A percentile compares a stretch with the other conserved stretches of the same genome.
Evolutionary conservation across 1,284 basidiomycete species (phyloP).

Genomic region (Papiliotrema fonsecae): DNA sequence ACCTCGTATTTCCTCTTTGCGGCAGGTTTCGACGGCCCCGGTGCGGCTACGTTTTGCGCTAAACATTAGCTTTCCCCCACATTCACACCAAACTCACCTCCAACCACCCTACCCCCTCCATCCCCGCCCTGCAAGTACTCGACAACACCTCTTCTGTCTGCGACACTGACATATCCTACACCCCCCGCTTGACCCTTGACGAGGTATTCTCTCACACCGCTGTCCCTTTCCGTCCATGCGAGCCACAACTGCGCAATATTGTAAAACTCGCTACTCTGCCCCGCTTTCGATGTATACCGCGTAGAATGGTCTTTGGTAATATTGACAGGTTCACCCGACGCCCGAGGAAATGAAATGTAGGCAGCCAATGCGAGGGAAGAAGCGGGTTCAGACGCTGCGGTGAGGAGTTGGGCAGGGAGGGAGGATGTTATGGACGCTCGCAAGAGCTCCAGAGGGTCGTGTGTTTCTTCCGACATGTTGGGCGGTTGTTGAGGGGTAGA

Average conservation of each 20-base stretch:
- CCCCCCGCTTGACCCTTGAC: constrained; percentile 71
- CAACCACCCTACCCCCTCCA: constrained; percentile 56
- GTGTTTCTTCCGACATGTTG: constrained; percentile 7
- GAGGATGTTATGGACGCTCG: constrained; percentile 23
- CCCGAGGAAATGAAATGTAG: constrained; percentile 59
- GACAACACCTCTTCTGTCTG: constrained; percentile 73
- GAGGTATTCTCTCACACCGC: constrained; percentile 76
- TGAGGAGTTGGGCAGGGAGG: constrained; percentile 40
- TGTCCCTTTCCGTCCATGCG: constrained; percentile 69
- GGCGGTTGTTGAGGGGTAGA: neutral
- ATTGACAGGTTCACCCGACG: constrained; percentile 38
- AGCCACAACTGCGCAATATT: constrained; percentile 73
- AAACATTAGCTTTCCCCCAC: neutral
- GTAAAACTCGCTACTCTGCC: constrained; percentile 61
- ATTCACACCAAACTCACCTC: constrained; percentile 51
- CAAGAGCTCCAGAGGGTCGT: constrained; percentile 41
- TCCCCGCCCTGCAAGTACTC: constrained; percentile 69
- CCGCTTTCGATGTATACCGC: constrained; percentile 57
- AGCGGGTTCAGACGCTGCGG: constrained; percentile 50
- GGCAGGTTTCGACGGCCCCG: constrained; percentile 50
- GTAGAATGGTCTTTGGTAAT: constrained; percentile 69
- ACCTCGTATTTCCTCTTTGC: constrained; percentile 72
- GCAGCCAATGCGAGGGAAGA: constrained; percentile 57
- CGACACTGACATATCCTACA: constrained; percentile 71
- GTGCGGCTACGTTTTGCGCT: constrained; percentile 23